Base-by-base conservation (phyloP, 176 grass and related monocot species). In the Eremochloa ophiuroides region DNA sequence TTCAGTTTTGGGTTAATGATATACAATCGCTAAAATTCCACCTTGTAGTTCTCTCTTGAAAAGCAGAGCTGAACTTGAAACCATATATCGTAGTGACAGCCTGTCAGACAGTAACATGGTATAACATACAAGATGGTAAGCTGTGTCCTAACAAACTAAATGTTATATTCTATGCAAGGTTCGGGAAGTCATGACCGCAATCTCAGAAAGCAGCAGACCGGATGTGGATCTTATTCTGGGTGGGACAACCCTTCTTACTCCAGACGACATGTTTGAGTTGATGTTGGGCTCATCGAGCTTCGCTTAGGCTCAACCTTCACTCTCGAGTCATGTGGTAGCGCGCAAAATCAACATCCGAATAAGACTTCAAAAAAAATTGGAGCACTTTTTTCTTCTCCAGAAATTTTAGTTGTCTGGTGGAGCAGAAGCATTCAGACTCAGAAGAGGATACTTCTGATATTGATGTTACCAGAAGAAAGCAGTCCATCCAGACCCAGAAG, bases 221-320 rank as follows among this genome's bases (percentile, higher is more conserved):
- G 90, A 95, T 66, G 75, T 88, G 28, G 88, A 99, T 63, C 78
- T 95, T 77, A 90, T 99, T 99, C 78, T 99, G 67, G 93, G 96
- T 74, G 96, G 93, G 20, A 99, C 93, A 61, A 93, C 84, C 65
- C 89, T 99, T 71, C 89, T 99, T 55, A 95, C 91, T 50, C 88
- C 88, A 65, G 85, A 89, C 73, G 93, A 95, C 82, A 93, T 95
- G 96, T 99, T 99, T 83, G 82, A 95, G 73, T 79, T 93, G 73
- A 87, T 99, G 82, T 58, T 99, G 73, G 93, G 88, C 70, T 91
- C 88, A 23, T 85, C 75, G 13, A 74, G 38, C 68, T 68, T 74
- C 16, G 61, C 75, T 61, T 88, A 61, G 23, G 58, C 79, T 18
- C 23, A 47, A 62, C 27, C 22, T 58, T 62, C 8, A 51, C 7